Base-by-base conservation (phyloP, 1,284 basidiomycete species). In the Naganishia cerealis region DNA sequence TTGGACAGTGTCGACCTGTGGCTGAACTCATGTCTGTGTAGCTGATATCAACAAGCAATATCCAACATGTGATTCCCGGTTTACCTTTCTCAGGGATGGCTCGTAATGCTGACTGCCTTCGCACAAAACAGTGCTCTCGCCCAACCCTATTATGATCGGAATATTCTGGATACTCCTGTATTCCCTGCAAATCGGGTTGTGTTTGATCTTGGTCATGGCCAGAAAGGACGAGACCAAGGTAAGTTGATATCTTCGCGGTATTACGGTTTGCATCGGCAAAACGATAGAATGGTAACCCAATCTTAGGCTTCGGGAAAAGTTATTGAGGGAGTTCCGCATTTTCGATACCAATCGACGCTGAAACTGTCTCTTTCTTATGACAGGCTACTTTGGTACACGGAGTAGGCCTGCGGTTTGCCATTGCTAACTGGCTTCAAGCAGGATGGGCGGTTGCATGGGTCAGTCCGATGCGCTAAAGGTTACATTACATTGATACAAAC, bases 391-490 rank as follows among this genome's bases (percentile, higher is more conserved):
- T 92, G 6, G 84, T 88, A 0, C 87, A 90, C 73, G 91, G 87
- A 7, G 89, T 92, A 12, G 92, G 92, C 0, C 76, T 90, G 3
- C 84, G 88, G 1, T 84, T 94, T 53, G 89, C 93, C 0, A 76
- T 90, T 33, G 86, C 90, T 4, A 94, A 95, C 75, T 89, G 90
- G 84, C 74, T 90, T 8, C 88, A 92, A 85, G 91, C 89, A 0
- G 78, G 86, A 3, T 94, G 91, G 90, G 89, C 90, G 0, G 85
- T 94, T 50, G 83, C 88, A 71, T 94, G 89, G 86, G 89, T 92
- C 73, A 40, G 85, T 74, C 2, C 3, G 2, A 29, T 3, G 13
- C n/a, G 8, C 10, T 29, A 39, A 18, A 38, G 8, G 29, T 16
- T 57, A 24, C n/a, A 2, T 33, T 33, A 33, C 29, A 33, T 33